These are phyloP conservation scores for Dendrobium officinale DNA, from an alignment of 106 monocot genomes.

Conservation along the genomic window DNA sequence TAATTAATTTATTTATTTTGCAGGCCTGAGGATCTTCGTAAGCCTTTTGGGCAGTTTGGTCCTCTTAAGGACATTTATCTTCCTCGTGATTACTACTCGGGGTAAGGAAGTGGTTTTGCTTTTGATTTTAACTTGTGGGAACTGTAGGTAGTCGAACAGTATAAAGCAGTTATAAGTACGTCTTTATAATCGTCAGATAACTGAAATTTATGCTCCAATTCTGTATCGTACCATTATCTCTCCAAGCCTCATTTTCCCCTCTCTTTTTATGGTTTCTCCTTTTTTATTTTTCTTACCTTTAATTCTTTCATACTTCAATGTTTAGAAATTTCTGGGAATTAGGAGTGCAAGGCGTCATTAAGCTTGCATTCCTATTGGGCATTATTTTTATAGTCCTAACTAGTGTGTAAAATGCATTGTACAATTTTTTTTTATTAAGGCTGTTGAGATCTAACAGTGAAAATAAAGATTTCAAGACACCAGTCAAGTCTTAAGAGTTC, in stretches of 20 bases:
- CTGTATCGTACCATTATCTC: background rate
- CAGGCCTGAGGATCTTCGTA: conserved; percentile 93
- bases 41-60: conserved; percentile 91
- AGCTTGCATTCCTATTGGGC: background rate
- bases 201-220: background rate
- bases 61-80: conserved; percentile 91
- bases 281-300: no score
- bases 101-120: conserved; percentile 38
- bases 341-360: background rate
- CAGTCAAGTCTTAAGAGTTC: conserved; percentile 67
- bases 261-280: no score
- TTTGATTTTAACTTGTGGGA: background rate
- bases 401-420: background rate
- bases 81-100: conserved; percentile 85
- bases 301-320: background rate
- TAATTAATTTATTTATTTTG: background rate
- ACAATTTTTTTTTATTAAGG: conserved; percentile 40
- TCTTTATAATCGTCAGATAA: no score
- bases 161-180: background rate
- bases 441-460: conserved; percentile 71
- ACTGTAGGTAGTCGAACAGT: background rate
- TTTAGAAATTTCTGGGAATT: background rate
- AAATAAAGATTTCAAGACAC: conserved; percentile 73
- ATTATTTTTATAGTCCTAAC: background rate
- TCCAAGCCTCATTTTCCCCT: background rate